Conservation (phyloP, 495 filamentous ascomycete species). For the Neurospora sp. region DNA sequence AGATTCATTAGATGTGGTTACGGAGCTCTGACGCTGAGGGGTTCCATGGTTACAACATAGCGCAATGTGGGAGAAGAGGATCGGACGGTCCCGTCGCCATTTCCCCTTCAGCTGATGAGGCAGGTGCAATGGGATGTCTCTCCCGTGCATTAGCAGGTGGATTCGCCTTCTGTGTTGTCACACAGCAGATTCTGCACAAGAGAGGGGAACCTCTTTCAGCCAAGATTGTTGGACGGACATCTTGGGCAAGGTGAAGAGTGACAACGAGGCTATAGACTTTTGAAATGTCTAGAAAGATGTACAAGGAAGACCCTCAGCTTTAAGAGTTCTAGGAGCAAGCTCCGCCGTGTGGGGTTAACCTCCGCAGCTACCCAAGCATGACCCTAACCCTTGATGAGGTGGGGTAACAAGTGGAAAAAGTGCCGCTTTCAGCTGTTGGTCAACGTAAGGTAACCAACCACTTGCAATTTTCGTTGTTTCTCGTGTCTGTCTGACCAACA, state of each 20-base stretch:
- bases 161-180: not conserved
- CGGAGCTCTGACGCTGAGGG: not conserved
- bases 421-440: not conserved
- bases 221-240: not conserved
- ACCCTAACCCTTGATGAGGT: not conserved
- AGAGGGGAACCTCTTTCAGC: not conserved
- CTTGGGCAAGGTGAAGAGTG: not conserved
- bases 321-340: not conserved
- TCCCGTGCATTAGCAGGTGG: not conserved
- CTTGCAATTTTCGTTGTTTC: not conserved
- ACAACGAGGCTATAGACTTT: not conserved
- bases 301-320: not conserved
- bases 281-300: not conserved
- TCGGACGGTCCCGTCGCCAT: too few relatives aligned
- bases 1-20: not conserved
- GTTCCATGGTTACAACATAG: not conserved
- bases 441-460: not conserved
- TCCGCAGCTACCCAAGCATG: not conserved
- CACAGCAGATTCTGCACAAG: not conserved
- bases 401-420: not conserved
- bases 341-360: not conserved
- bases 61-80: too few relatives aligned
- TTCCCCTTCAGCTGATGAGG: not conserved
- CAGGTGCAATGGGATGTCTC: not conserved
- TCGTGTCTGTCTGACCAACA: not conserved